Conservation (phyloP, 768 basidiomycete species). For the Collybiopsis confluens region DNA sequence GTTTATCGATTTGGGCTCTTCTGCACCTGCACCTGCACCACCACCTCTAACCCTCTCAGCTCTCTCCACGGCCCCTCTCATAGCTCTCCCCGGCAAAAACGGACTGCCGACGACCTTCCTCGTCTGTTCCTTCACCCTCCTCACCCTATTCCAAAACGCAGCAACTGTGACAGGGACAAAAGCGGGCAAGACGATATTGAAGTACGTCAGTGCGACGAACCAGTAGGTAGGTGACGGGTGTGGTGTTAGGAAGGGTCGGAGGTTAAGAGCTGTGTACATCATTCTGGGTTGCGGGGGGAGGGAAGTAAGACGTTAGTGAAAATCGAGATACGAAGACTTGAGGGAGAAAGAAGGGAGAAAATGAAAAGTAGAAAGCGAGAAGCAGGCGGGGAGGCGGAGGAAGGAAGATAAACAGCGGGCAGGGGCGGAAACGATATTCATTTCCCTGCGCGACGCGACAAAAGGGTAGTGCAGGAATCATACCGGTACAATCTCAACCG, state of each 20-base stretch:
- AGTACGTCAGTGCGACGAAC: slow-evolving; percentile 60
- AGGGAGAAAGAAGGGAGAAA: background rate
- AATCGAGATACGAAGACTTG: too few species aligned
- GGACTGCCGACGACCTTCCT: slow-evolving; percentile 42
- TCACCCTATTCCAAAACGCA: slow-evolving; percentile 59
- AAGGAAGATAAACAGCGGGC: too few species aligned
- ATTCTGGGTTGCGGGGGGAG: slow-evolving; percentile 32
- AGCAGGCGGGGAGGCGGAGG: too few species aligned
- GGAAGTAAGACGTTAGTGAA: too few species aligned
- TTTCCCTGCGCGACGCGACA: too few species aligned
- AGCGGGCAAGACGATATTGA: slow-evolving; percentile 61
- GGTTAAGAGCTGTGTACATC: slow-evolving; percentile 68
- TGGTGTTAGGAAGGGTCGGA: slow-evolving; percentile 44
- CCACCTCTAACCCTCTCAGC: slow-evolving; percentile 25
- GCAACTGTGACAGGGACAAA: slow-evolving; percentile 35
- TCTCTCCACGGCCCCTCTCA: slow-evolving; percentile 46
- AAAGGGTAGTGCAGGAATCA: too few species aligned
- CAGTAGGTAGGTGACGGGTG: slow-evolving; percentile 44
- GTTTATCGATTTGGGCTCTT: slow-evolving; percentile 12
- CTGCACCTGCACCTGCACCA: background rate
- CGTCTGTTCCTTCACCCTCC: slow-evolving; percentile 48
- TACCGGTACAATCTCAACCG: too few species aligned
- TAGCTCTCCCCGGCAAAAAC: slow-evolving; percentile 44
- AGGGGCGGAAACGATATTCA: too few species aligned
- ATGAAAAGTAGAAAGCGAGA: too few species aligned